Evolutionary conservation across 805 yeast species (phyloP).

Genomic region (Sugiyamaella smithiae): DNA sequence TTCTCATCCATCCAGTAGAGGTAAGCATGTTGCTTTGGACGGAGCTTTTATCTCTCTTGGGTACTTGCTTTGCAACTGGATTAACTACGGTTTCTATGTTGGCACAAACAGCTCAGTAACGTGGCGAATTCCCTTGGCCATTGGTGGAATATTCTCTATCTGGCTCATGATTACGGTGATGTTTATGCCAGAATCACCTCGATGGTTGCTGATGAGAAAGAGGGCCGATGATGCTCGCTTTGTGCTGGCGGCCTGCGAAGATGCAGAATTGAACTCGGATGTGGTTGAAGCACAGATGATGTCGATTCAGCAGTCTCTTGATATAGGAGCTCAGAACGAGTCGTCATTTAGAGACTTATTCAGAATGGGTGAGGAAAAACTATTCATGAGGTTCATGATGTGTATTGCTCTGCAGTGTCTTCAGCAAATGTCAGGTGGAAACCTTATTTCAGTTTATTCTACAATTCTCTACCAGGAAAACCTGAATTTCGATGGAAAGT

Average conservation of each 20-base stretch:
- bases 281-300: slow-evolving; percentile 6
- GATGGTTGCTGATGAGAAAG: slow-evolving; percentile 46
- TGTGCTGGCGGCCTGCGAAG: background rate
- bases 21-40: slow-evolving; percentile 58
- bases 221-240: background rate
- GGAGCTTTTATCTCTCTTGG: slow-evolving; percentile 67
- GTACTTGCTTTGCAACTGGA: slow-evolving; percentile 66
- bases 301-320: slow-evolving; percentile 10
- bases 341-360: background rate
- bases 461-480: slow-evolving; percentile 4
- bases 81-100: slow-evolving; percentile 63
- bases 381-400: slow-evolving; percentile 1
- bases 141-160: slow-evolving; percentile 1
- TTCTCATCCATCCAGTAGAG: slow-evolving; percentile 58
- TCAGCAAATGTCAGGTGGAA: slow-evolving; percentile 12
- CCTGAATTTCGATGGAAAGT: slow-evolving; percentile 5
- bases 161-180: slow-evolving; percentile 38
- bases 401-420: slow-evolving; percentile 2
- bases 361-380: slow-evolving; percentile 3
- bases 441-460: slow-evolving; percentile 6
- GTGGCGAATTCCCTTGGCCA: slow-evolving; percentile 71
- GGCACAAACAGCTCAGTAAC: slow-evolving; percentile 50
- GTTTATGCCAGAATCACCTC: slow-evolving; percentile 81
- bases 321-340: slow-evolving; percentile 1
- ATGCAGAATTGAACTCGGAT: background rate